Base-by-base conservation (phyloP, 306 rosid species). In the Malus fusca region DNA sequence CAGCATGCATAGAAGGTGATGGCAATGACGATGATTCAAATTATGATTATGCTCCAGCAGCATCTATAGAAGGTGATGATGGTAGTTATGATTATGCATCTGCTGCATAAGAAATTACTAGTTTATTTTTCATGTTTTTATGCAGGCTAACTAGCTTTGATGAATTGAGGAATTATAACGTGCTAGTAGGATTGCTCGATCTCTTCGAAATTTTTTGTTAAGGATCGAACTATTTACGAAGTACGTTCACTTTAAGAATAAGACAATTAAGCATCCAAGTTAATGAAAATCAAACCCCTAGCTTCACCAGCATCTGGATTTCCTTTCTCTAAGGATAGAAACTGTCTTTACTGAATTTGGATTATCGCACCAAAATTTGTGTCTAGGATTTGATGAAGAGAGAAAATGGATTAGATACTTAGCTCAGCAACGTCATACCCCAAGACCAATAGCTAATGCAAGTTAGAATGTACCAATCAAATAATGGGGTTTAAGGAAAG, bases 61-160 rank as follows among this genome's bases (percentile, higher is more conserved):
- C 77, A 6, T 63, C 48, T 23, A 71, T 51, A 43, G 72, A 78
- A 35, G 78, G 73, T 15, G 77, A 66, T 1, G 75, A 56, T 56
- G 28, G 62, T n/a, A 0, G 71, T 8, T 76, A 76, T 42, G 79
- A 67, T 68, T 76, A 76, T 76, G 79, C 79, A 53, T 68, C 31
- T 10, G 74, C 68, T 6, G 68, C 79, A 37, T 77, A n/a, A 56
- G 21, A 51, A 51, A 15, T 51, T 51, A 51, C 21, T 51, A 48
- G 55, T 51, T 51, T 5, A 48, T 51, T 51, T 0, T 51, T 51
- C 55, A 15, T 51, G 21, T 51, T 17, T 42, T 0, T 51, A 51
- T 51, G 55, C 55, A 15, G 8, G 1, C 21, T 51, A 15, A 18
- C 55, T 51, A 51, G 55, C 55, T 2, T 51, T 51, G 8, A 17